Evolutionary conservation across 1,284 basidiomycete genomes (phyloP), one percentile per base, ranked within the genome.

Genomic region (Cryptococcus jaspeensis): DNA sequence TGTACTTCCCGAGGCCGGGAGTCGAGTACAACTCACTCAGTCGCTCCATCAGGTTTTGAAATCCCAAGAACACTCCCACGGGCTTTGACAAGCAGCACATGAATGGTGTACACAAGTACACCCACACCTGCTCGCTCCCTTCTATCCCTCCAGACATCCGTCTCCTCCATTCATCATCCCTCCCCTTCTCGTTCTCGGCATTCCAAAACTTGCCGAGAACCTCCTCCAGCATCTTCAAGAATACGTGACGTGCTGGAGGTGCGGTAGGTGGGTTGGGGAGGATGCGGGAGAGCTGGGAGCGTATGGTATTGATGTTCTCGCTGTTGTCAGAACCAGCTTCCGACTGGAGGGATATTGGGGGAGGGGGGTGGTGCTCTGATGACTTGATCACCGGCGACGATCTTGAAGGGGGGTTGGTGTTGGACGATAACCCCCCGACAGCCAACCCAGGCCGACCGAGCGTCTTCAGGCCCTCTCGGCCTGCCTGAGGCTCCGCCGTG

Each of bases 131-230:
- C 18, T 72, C 68, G 1, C 58, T 53, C 16, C 52, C 58, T 20
- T 56, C 56, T 25, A 57, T 36, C 4, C 59, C 62, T 3, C 54
- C 50, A 15, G 47, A 54, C 25, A n/a, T 28, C 15, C 44, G 40
- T 16, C 58, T 55, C 39, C 60, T 39, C 18, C 42, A 47, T 39
- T 66, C 63, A 23, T 56, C 57, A 44, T 67, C 59, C 47, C 63
- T 61, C 5, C 64, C 63, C n/a, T 42, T 23, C 3, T 50, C 25
- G 35, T 55, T 39, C 42, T 67, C 62, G 5, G 61, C 61, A 50
- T 74, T 67, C 55, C 65, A 70, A 58, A 65, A 75, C 54, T 73
- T 74, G 12, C 73, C 73, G 28, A 76, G 48, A 11, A 76, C 74
- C 45, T 76, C 73, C 47, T 73, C 67, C 3, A 76, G 41, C 7